Percentiles rank a stretch among this genome's conserved stretches.
phyloP scores from a whole-genome alignment of 2,329 filamentous ascomycete species.

The Aspergillus phoenicis region DNA sequence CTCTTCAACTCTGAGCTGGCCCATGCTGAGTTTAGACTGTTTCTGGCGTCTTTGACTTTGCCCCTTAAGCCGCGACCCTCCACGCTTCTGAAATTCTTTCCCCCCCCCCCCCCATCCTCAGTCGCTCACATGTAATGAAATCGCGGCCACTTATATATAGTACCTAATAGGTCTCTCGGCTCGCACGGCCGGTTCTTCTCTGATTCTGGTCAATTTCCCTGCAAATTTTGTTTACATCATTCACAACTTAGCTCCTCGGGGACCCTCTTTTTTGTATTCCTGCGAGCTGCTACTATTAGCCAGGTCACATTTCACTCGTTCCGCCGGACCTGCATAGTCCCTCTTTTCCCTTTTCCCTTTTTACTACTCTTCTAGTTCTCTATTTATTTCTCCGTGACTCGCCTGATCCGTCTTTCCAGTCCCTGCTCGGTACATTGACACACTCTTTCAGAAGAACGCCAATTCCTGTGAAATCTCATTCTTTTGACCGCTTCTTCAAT shows the following conservation, averaged over 20 bases:
- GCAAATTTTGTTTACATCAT: not conserved
- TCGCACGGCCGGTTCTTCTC: not conserved
- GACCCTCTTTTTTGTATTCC: not conserved
- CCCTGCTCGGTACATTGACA: not conserved
- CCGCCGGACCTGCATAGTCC: not conserved
- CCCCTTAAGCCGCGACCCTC: conserved; percentile 4
- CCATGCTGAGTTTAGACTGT: conserved; percentile 3
- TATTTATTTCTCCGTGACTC: not conserved
- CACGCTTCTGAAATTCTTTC: not conserved
- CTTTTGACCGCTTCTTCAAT: conserved; percentile 4
- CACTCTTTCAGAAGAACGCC: not conserved
- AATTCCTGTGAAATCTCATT: not conserved
- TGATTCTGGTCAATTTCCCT: not conserved
- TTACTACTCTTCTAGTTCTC: not conserved
- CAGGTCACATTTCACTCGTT: not conserved
- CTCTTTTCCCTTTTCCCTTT: not conserved
- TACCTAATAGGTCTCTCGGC: not conserved
- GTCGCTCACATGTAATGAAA: not conserved
- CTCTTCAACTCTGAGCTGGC: conserved; percentile 1
- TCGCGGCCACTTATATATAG: not conserved
- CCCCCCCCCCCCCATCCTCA: not conserved
- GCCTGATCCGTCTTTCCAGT: not conserved
- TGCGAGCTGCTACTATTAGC: not conserved
- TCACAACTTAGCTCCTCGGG: not conserved
- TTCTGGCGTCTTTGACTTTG: not conserved